phyloP scores from a whole-genome alignment of 345 rosid species.

The Dimocarpus longan region DNA sequence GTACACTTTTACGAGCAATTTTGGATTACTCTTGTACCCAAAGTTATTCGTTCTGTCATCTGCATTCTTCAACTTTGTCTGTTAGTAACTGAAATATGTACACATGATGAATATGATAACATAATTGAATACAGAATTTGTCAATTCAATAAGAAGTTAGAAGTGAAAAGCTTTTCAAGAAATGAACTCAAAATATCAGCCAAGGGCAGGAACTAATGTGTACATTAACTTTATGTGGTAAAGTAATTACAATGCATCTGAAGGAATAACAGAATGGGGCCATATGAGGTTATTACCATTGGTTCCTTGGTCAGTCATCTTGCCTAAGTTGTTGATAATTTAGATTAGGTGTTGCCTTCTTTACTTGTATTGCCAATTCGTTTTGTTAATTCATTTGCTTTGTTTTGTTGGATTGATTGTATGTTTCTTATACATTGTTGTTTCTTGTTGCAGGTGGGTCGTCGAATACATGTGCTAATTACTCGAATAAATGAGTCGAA shows the following conservation, averaged over 20 bases:
- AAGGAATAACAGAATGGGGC: not conserved
- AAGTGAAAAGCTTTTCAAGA: not conserved
- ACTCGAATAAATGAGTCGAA: constrained; percentile 64
- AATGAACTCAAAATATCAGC: not conserved
- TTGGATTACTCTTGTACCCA: not conserved
- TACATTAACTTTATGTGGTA: not conserved
- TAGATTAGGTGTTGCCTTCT: not conserved
- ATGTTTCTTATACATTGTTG: not conserved
- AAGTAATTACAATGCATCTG: not conserved
- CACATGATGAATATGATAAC: not conserved
- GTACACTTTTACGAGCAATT: not conserved
- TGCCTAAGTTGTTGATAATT: not conserved
- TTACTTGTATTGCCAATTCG: not conserved
- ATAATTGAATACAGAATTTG: not conserved
- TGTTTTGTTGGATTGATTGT: constrained; percentile 12
- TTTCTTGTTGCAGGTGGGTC: constrained; percentile 64
- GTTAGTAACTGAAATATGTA: not conserved
- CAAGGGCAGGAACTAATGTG: not conserved
- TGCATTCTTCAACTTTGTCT: not conserved
- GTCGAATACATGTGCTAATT: constrained; percentile 54
- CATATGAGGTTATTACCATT: not conserved
- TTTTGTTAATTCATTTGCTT: not conserved
- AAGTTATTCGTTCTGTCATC: not conserved
- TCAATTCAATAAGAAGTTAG: not conserved
- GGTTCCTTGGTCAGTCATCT: not conserved